A percentile compares a stretch with the other conserved stretches of the same genome.
These are phyloP conservation scores for Trifolium repens DNA, from an alignment of 306 rosid species.

Conservation along the genomic window DNA sequence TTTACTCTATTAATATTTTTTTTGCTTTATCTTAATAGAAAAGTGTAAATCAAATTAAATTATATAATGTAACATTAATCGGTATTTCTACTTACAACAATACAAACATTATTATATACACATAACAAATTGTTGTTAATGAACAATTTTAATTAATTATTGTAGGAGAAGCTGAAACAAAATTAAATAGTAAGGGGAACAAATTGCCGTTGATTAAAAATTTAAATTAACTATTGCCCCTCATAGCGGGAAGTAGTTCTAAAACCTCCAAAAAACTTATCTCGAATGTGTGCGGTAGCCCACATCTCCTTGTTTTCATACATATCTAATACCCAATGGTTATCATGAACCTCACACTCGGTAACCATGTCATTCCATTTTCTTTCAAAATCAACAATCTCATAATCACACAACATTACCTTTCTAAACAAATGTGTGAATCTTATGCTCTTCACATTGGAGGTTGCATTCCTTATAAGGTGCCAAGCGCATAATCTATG, in stretches of 20 bases:
- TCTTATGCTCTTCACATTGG: not conserved
- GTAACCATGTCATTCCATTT: not conserved
- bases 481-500: not conserved
- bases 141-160: no score
- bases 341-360: not conserved
- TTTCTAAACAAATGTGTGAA: not conserved
- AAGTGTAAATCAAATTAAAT: no score
- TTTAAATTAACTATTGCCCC: no score
- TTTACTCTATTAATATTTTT: no score
- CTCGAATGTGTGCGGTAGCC: not conserved
- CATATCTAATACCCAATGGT: not conserved
- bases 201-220: no score
- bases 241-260: not conserved
- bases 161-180: no score
- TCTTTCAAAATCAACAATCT: not conserved
- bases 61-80: no score
- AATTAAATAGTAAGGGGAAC: no score
- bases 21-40: no score
- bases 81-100: no score
- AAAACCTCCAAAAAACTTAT: not conserved
- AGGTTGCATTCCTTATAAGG: not conserved
- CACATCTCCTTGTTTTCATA: not conserved
- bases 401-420: not conserved
- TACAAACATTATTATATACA: no score
- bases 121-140: no score